Conservation (phyloP, 2,329 filamentous ascomycete species). For the Basipetospora chlamydospora region DNA sequence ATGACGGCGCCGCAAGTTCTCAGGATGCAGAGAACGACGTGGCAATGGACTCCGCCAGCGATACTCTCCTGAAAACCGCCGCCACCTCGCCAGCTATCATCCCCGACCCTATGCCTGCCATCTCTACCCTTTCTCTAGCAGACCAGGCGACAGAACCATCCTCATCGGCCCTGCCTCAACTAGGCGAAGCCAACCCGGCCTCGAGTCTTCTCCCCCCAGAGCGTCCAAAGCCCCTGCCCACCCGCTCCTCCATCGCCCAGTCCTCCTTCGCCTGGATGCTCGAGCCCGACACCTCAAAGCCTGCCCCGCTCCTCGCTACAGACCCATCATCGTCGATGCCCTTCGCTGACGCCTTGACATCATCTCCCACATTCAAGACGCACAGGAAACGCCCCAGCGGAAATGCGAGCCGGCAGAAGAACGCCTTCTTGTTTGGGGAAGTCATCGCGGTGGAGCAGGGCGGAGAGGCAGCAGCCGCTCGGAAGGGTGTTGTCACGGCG, state of each 20-base stretch:
- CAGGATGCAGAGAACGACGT: background rate
- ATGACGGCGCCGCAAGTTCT: background rate
- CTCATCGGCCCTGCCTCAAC: background rate
- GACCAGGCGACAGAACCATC: slow-evolving; percentile 8
- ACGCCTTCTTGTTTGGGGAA: slow-evolving; percentile 47
- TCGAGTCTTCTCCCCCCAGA: background rate
- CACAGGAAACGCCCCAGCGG: slow-evolving; percentile 22
- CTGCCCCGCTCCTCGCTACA: slow-evolving; percentile 11
- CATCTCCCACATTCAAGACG: slow-evolving; percentile 5
- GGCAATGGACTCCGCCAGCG: background rate
- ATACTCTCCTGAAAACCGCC: background rate
- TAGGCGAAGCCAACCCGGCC: no score
- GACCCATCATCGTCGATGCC: slow-evolving; percentile 9
- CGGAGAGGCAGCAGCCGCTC: slow-evolving; percentile 10
- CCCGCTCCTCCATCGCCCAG: slow-evolving; percentile 53
- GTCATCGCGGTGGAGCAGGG: slow-evolving; percentile 22
- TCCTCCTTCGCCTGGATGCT: slow-evolving; percentile 74
- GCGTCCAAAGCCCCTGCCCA: slow-evolving; percentile 28
- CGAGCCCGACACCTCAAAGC: slow-evolving; percentile 32
- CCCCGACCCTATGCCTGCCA: slow-evolving; percentile 8
- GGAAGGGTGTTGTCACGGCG: slow-evolving; percentile 15
- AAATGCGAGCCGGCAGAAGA: slow-evolving; percentile 29
- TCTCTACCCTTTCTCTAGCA: slow-evolving; percentile 11
- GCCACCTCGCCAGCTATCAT: background rate
- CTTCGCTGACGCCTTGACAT: slow-evolving; percentile 8